Evolutionary conservation across 345 rosid genomes (phyloP), one percentile per base, ranked within the genome.

Genomic region (Raphanus raphanistrum): DNA sequence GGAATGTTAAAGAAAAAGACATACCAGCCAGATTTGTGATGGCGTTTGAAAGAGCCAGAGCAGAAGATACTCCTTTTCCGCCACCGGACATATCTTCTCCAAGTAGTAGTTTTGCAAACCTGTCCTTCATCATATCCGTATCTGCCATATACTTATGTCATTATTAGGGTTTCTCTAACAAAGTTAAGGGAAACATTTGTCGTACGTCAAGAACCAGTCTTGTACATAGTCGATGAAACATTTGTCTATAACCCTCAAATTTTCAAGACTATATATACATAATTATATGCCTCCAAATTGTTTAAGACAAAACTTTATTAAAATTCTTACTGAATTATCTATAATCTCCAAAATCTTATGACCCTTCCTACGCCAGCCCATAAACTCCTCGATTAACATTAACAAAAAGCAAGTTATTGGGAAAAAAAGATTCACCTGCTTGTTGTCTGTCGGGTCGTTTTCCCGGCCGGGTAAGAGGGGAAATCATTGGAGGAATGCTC

Each of bases 81-180:
- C 92, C 91, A 25, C 95, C 91, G 0, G 95, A 90, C 92, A 90
- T 90, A 73, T 90, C 95, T 81, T 90, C 92, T 10, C 95, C 95
- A 59, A 88, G 74, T 50, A 90, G 90, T 77, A 90, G 70, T 73
- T 90, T 90, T 0, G 87, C 84, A 16, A 88, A 88, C 62, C 78
- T 86, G 35, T 90, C 95, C 84, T 85, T 87, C 90, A 90, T 86
- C 84, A 80, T 83, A 33, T 90, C 90, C 76, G 71, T 68, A 41
- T 87, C 95, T 90, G 78, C 68, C 77, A 78, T 3, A 55, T 3
- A 55, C 0, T 66, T 43, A 31, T 32, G 36, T 61, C 59, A 21
- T 31, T 41, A 64, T 55, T 70, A 74, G 67, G 71, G 65, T 36
- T 72, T 38, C 15, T 10, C 1, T 69, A 0, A 35, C 63, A 36